Percentiles rank a stretch among this genome's conserved stretches.
These are phyloP conservation scores for Boechera stricta DNA, from an alignment of 345 rosid genomes.

Conservation along the genomic window DNA sequence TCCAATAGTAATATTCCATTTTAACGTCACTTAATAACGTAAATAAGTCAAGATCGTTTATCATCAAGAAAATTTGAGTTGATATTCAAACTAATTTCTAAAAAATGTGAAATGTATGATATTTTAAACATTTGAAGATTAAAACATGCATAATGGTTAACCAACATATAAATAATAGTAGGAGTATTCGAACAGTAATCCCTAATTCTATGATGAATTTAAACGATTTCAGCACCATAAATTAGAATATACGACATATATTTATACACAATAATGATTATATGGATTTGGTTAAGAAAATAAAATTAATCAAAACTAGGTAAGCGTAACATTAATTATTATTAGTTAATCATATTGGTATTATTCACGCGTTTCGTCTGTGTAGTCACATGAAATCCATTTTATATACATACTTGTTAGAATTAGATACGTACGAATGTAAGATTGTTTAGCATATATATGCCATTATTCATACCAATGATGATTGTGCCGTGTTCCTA, in stretches of 20 bases:
- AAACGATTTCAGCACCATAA: too few relatives aligned
- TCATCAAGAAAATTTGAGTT: not conserved
- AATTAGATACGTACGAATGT: not conserved
- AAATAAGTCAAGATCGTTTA: conserved; percentile 11
- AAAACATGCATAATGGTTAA: not conserved
- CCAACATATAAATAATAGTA: not conserved
- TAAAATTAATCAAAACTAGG: not conserved
- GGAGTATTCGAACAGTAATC: not conserved
- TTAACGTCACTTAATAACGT: not conserved
- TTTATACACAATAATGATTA: not conserved
- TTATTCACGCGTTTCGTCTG: conserved; percentile 2
- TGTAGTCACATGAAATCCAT: not conserved
- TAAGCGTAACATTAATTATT: not conserved
- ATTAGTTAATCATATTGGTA: not conserved
- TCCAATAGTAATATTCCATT: conserved; percentile 22
- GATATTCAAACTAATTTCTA: not conserved
- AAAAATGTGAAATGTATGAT: not conserved
- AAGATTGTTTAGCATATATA: not conserved
- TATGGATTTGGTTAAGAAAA: not conserved
- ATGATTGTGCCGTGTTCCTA: conserved; percentile 23
- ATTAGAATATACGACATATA: not conserved
- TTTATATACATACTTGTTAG: not conserved
- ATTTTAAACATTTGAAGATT: not conserved
- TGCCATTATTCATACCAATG: conserved; percentile 14
- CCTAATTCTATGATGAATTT: not conserved